Conservation (phyloP, 805 yeast species). For the Sugiyamaella boreocaroliniensis region DNA sequence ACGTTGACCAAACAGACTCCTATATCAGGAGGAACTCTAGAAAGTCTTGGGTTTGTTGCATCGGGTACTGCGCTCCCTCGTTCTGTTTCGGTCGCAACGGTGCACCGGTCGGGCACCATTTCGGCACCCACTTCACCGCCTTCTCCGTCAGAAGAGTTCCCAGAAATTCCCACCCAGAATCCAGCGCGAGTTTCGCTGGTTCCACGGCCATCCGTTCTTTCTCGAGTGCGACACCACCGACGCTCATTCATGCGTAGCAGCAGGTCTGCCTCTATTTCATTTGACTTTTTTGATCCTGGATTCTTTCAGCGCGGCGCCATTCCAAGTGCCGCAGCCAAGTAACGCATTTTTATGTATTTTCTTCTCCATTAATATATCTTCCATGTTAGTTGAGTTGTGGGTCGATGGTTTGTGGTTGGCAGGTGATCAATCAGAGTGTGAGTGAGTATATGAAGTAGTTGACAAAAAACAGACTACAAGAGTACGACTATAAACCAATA, state of each 20-base stretch:
- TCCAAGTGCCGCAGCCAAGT: not conserved
- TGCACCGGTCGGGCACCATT: not conserved
- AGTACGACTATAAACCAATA: too few relatives aligned
- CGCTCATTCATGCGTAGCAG: not conserved
- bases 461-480: too few relatives aligned
- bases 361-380: too few relatives aligned
- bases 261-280: slow-evolving; percentile 1
- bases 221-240: not conserved
- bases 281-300: slow-evolving; percentile 8
- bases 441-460: too few relatives aligned
- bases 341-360: too few relatives aligned
- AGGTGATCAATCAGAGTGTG: too few relatives aligned
- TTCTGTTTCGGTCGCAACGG: too few relatives aligned
- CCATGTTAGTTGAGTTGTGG: too few relatives aligned
- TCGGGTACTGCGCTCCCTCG: too few relatives aligned
- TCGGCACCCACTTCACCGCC: not conserved
- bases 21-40: not conserved
- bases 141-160: not conserved
- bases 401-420: too few relatives aligned
- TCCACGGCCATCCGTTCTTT: not conserved
- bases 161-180: not conserved
- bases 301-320: slow-evolving; percentile 1
- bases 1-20: not conserved
- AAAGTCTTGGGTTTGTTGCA: not conserved
- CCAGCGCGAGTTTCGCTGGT: not conserved